A percentile compares a stretch with the other conserved stretches of the same genome.
phyloP scores from a whole-genome alignment of 108 stramenopile species.

The Aurantiochytrium sp. region DNA sequence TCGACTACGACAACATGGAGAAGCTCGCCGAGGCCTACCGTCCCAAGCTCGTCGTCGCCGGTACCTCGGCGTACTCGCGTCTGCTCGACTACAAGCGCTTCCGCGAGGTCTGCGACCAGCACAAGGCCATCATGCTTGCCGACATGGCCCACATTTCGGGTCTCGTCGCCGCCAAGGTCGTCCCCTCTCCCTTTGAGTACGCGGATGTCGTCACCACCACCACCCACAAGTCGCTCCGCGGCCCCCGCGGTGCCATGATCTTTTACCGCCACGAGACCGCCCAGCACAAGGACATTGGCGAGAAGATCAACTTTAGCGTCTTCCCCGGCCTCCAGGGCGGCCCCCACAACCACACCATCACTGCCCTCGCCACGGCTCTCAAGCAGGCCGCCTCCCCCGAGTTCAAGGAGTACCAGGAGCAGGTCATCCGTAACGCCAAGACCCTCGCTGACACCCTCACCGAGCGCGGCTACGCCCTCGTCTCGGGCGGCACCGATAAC shows the following conservation, averaged over 20 bases:
- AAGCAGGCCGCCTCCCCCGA: constrained; percentile 82
- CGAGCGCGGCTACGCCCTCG: constrained; percentile 78
- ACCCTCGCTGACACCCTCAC: constrained; percentile 66
- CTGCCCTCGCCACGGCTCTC: constrained; percentile 88
- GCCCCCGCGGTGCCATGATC: constrained; percentile 99
- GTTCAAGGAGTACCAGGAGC: constrained; percentile 88
- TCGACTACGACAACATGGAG: constrained; percentile 96
- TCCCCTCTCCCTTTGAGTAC: constrained; percentile 90
- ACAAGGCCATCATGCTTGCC: constrained; percentile 84
- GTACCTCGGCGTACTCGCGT: constrained; percentile 95
- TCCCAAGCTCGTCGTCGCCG: constrained; percentile 97
- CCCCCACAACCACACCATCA: constrained; percentile 99
- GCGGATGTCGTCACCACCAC: constrained; percentile 99
- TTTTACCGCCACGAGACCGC: constrained; percentile 82
- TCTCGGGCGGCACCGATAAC: constrained; percentile 98
- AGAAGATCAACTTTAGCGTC: constrained; percentile 94
- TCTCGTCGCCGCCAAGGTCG: constrained; percentile 83
- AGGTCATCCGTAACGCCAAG: constrained; percentile 36
- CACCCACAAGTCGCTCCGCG: constrained; percentile 98
- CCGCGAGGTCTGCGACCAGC: constrained; percentile 79
- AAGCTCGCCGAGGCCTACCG: constrained; percentile 89
- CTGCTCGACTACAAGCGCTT: constrained; percentile 98
- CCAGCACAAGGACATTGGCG: constrained; percentile 76
- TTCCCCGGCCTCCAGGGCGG: constrained; percentile 98
- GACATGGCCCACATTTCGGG: constrained; percentile 99